phyloP scores from a whole-genome alignment of 495 filamentous ascomycete genomes.

The Podospora comata region DNA sequence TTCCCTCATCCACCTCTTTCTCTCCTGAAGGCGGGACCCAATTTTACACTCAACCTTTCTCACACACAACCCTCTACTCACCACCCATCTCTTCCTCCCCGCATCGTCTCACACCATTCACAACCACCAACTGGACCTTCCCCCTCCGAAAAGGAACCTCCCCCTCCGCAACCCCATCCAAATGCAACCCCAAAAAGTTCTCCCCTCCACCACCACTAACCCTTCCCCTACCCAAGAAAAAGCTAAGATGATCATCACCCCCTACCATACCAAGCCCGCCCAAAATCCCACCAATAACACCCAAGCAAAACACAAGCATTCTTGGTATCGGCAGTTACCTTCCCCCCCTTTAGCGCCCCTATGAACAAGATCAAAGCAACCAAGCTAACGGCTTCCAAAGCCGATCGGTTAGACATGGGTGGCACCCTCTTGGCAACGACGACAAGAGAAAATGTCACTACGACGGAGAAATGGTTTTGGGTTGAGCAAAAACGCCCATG shows the following conservation, averaged over 20 bases:
- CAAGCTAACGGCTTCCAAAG: background rate
- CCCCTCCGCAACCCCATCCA: no score
- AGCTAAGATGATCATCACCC: no score
- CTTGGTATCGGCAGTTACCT: background rate
- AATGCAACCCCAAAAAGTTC: no score
- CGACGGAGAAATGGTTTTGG: background rate
- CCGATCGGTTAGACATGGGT: background rate
- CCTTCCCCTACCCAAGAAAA: background rate
- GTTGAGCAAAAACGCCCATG: background rate
- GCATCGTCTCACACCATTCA: no score
- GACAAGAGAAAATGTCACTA: background rate
- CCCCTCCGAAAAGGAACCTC: no score
- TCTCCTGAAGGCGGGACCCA: no score
- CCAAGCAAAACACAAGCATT: background rate
- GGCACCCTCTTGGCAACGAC: background rate
- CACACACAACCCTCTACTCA: no score
- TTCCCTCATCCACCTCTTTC: no score
- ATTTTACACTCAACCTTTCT: no score
- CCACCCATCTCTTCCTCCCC: no score
- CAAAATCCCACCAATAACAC: background rate
- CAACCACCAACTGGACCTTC: no score
- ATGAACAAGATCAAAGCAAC: background rate
- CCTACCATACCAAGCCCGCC: background rate
- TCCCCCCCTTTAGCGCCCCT: background rate
- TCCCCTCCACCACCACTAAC: background rate